Evolutionary conservation across 2,329 filamentous ascomycete species (phyloP).

Genomic region (Colletotrichum costaricense): DNA sequence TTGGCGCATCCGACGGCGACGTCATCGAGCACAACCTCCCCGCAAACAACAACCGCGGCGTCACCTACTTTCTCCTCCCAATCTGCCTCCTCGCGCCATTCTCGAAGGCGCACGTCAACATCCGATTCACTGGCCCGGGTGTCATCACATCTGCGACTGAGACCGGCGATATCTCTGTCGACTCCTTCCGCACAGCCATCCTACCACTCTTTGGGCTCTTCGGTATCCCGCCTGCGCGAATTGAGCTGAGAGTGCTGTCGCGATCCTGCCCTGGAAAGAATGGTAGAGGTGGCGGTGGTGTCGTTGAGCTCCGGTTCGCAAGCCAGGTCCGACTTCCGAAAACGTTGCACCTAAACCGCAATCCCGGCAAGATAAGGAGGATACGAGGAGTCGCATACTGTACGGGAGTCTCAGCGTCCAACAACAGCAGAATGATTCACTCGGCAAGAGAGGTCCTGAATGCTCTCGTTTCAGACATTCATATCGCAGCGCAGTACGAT

Average conservation of each 20-base stretch:
- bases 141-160: conserved; percentile 91
- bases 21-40: conserved; percentile 86
- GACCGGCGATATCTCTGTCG: conserved; percentile 87
- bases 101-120: conserved; percentile 89
- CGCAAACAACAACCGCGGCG: conserved; percentile 79
- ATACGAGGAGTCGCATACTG: conserved; percentile 95
- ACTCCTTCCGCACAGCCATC: conserved; percentile 92
- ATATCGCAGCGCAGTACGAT: conserved; percentile 86
- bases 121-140: conserved; percentile 88
- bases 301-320: conserved; percentile 93
- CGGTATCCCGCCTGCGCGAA: conserved; percentile 81
- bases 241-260: conserved; percentile 86
- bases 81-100: conserved; percentile 93
- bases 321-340: conserved; percentile 94
- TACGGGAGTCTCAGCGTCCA: conserved; percentile 89
- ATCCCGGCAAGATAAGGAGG: conserved; percentile 85
- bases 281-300: conserved; percentile 85
- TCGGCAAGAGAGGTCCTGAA: conserved; percentile 89
- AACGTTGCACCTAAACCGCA: conserved; percentile 87
- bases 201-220: conserved; percentile 91
- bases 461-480: conserved; percentile 85
- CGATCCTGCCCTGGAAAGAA: conserved; percentile 81
- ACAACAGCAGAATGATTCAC: conserved; percentile 96
- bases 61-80: conserved; percentile 92
- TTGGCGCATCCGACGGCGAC: conserved; percentile 76